Base-by-base conservation (phyloP, 2,329 filamentous ascomycete species). In the Pseudocercospora ulei region DNA sequence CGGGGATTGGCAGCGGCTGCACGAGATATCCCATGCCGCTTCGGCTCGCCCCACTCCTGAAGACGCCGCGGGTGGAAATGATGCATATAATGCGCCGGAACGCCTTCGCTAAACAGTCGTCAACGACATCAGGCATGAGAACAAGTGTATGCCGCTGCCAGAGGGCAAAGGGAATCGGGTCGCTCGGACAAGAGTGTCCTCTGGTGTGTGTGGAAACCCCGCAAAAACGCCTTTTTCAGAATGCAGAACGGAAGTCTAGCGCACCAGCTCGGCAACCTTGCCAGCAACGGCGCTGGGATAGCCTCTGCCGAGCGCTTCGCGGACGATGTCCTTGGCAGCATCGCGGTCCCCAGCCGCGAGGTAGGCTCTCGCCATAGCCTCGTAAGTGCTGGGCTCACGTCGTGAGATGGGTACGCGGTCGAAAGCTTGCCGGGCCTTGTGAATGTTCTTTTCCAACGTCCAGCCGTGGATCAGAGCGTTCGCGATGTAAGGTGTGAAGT, bases 401-500 rank as follows among this genome's bases (percentile, higher is more conserved):
- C 80, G 86, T 38, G 78, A 73, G 17, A 76, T 72, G 5, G 78
- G 75, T 3, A 98, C 78, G n/a, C 73, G 71, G 43, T 82, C 73
- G 59, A 93, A 98, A 46, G 95, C 78, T 14, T 72, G 66, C 56
- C 79, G 76, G 11, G 86, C 83, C 62, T 85, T 87, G 44, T 67
- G 64, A 28, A 96, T 82, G 48, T 92, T 74, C 63, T 81, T 80
- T 60, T 82, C 82, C 8, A 80, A 73, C 13, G 88, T 84, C 88
- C 90, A 98, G 48, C 90, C 90, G 58, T 96, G 87, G 56, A 98
- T 96, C 29, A 98, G 72, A 4, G 88, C 94, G 68, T 98, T 98
- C 57, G 90, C 90, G 58, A 98, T 96, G 65, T 98, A 98, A 0
- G 90, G 82, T 2, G 90, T 96, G 69, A 96, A 77, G 54, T 86